Evolutionary conservation across 345 rosid genomes (phyloP), one percentile per base, ranked within the genome.

Genomic region (Raphanus raphanistrum): DNA sequence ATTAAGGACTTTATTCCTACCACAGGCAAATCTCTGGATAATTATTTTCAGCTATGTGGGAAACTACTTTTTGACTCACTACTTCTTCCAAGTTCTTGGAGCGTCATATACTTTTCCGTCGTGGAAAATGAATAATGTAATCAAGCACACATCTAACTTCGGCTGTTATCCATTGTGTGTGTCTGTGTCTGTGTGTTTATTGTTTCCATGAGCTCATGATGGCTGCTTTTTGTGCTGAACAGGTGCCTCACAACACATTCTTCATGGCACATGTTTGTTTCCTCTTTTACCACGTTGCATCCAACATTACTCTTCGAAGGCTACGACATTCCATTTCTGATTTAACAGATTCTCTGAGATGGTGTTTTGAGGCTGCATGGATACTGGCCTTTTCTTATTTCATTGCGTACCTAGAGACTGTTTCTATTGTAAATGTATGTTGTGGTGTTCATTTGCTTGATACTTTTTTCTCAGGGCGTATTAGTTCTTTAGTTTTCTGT

Each of bases 181-280:
- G 50, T 43, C 17, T 48, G 55, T 48, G 41, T 35, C 9, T 35
- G 17, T 48, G 55, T 48, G 21, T 48, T 41, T 48, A 48, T 13
- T 60, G 33, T 63, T 63, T 52, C 32, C 71, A 33, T 70, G 45
- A 32, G 41, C 71, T 73, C 36, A 77, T 54, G 29, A 76, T 63
- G 35, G 17, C 29, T 63, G 16, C 5, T 6, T 38, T 48, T 70
- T 63, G 68, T 79, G 58, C 57, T 83, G 35, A 79, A 87, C 81
- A 92, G 99, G 98, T 95, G 61, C 99, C 99, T 6, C 99, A 95
- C 84, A 88, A 96, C 21, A 92, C 99, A 28, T 95, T 92, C 84
- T 94, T 92, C 84, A 74, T 95, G 72, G 83, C 99, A 11, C 97
- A 95, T 80, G 98, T 88, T 80, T 89, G 94, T 88, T 95, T 95